phyloP scores from a whole-genome alignment of 2,329 filamentous ascomycete genomes.

The Huntiella abstrusa region DNA sequence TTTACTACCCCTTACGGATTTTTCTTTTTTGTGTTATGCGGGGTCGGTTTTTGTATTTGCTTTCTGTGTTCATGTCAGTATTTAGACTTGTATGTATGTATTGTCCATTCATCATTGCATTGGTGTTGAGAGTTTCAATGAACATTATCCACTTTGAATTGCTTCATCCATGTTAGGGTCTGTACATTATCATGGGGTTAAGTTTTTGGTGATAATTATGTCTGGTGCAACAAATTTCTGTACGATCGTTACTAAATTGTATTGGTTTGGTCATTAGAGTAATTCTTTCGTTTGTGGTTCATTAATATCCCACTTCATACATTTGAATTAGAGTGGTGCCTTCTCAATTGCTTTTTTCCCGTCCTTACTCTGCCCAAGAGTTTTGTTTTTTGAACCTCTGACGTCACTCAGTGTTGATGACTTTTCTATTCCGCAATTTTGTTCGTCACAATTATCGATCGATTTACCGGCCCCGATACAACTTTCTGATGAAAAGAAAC shows the following conservation, averaged over 20 bases:
- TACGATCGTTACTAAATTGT: too few relatives aligned
- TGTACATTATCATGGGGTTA: too few relatives aligned
- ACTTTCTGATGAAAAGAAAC: constrained; percentile 2
- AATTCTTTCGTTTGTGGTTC: too few relatives aligned
- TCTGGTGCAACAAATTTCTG: too few relatives aligned
- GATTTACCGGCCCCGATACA: not conserved
- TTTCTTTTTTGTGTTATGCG: not conserved
- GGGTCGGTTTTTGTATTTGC: not conserved
- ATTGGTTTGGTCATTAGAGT: too few relatives aligned
- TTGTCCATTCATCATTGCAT: not conserved
- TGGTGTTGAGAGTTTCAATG: too few relatives aligned
- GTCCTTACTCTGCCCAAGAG: not conserved
- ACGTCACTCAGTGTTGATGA: not conserved
- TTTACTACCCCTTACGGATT: not conserved
- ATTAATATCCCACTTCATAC: too few relatives aligned
- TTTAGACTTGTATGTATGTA: not conserved
- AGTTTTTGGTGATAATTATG: too few relatives aligned
- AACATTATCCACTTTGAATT: constrained; percentile 3
- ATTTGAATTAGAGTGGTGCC: too few relatives aligned
- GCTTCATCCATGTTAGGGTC: too few relatives aligned
- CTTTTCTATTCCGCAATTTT: not conserved
- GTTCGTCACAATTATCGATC: not conserved
- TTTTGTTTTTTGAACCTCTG: not conserved
- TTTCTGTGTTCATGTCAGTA: not conserved
- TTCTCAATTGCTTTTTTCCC: too few relatives aligned